Percentiles rank a stretch among this genome's conserved stretches.
phyloP scores from a whole-genome alignment of 2,329 filamentous ascomycete genomes.

The Colletotrichum shisoi region DNA sequence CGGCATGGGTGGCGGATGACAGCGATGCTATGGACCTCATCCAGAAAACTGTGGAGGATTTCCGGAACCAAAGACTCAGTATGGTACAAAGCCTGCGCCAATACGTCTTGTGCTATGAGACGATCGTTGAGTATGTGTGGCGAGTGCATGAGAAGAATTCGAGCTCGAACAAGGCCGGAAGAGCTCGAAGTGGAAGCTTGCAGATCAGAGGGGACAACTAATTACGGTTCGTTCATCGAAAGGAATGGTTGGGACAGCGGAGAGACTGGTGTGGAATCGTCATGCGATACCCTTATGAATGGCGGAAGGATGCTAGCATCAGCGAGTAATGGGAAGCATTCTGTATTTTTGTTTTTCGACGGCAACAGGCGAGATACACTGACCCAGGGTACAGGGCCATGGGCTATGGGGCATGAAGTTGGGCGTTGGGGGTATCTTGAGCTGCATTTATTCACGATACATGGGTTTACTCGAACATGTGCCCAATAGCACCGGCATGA shows the following conservation, averaged over 20 bases:
- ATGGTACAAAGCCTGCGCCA: conserved; percentile 97
- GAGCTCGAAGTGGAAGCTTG: conserved; percentile 42
- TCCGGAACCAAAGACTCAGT: conserved; percentile 84
- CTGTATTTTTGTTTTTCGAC: conserved; percentile 23
- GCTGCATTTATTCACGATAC: conserved; percentile 24
- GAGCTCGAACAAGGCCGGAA: conserved; percentile 36
- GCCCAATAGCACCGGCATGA: conserved; percentile 14
- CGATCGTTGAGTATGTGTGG: conserved; percentile 83
- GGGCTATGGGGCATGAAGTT: conserved; percentile 28
- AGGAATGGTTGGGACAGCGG: not conserved
- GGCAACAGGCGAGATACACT: conserved; percentile 32
- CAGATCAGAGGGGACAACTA: conserved; percentile 35
- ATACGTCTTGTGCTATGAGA: conserved; percentile 96
- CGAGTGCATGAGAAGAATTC: conserved; percentile 54
- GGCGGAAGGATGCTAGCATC: conserved; percentile 29
- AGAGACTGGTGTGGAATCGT: conserved; percentile 27
- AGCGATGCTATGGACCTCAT: conserved; percentile 80
- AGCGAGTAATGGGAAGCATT: conserved; percentile 32
- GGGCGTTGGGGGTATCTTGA: conserved; percentile 34
- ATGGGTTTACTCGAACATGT: conserved; percentile 17
- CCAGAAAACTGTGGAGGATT: conserved; percentile 87
- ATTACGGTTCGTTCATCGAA: not conserved
- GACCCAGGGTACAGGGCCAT: conserved; percentile 5
- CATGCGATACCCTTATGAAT: conserved; percentile 33
- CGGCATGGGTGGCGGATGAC: conserved; percentile 73